Evolutionary conservation across 177 flowering plant genomes (phyloP).

Genomic region (Vitis hybrid): DNA sequence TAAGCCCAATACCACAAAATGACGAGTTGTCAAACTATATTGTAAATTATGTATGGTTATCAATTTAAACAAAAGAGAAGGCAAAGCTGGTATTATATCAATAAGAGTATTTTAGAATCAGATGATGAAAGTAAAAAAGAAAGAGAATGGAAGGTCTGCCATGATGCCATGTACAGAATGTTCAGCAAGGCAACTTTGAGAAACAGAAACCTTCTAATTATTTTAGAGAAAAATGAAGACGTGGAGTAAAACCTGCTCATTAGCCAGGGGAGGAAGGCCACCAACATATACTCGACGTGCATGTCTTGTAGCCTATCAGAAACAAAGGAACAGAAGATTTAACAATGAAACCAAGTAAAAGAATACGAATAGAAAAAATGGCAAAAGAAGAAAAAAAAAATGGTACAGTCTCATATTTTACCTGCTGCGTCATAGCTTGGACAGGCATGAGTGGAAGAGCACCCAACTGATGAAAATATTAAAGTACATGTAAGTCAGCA

Average conservation of each 20-base stretch:
- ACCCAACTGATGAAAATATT: conserved; percentile 37
- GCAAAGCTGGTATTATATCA: no score
- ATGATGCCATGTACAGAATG: no score
- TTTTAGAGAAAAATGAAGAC: not conserved
- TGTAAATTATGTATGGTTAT: no score
- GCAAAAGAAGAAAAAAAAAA: not conserved
- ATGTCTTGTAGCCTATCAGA: conserved; percentile 75
- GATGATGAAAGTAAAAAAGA: no score
- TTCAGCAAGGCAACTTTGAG: no score
- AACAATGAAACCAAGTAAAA: not conserved
- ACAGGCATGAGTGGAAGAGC: conserved; percentile 58
- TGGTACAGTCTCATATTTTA: conserved; percentile 8
- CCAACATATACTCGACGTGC: conserved; percentile 90
- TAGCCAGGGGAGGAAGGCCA: conserved; percentile 81
- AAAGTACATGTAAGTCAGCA: conserved; percentile 7
- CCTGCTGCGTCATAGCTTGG: conserved; percentile 85
- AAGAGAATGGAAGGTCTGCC: no score
- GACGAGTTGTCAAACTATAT: no score
- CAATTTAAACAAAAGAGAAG: no score
- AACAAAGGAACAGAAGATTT: not conserved
- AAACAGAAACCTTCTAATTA: no score
- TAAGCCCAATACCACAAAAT: no score
- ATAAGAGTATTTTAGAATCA: no score
- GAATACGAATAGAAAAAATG: not conserved
- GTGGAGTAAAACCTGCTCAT: conserved; percentile 64